Evolutionary conservation across 495 filamentous ascomycete species (phyloP).

Genomic region (Hyaloscypha hepaticicola): DNA sequence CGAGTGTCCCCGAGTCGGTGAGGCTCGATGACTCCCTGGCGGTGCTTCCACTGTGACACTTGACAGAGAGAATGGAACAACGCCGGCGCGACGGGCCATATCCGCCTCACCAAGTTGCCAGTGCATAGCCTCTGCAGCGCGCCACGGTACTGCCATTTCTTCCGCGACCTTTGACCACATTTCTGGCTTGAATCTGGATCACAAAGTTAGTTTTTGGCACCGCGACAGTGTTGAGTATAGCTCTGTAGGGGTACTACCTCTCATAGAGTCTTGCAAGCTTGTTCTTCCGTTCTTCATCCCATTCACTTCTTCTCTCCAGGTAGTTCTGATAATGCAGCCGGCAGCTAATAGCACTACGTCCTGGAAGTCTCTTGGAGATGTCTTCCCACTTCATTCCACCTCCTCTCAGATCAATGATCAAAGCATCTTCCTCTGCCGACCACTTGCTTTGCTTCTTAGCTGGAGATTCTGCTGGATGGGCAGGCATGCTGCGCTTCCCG

Average conservation of each 20-base stretch:
- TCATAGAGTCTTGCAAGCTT: constrained; percentile 93
- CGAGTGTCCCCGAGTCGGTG: constrained; percentile 42
- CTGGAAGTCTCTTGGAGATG: constrained; percentile 85
- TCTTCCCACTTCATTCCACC: constrained; percentile 98
- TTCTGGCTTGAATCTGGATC: constrained; percentile 82
- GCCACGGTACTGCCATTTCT: constrained; percentile 96
- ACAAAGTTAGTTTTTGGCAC: constrained; percentile 17
- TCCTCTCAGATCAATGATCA: constrained; percentile 86
- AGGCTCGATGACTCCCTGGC: constrained; percentile 33
- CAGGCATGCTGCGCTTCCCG: constrained; percentile 34
- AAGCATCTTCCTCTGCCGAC: constrained; percentile 84
- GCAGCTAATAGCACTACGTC: constrained; percentile 89
- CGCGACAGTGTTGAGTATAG: background rate
- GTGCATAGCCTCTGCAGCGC: constrained; percentile 95
- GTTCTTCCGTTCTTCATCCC: constrained; percentile 97
- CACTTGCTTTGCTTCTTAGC: constrained; percentile 97
- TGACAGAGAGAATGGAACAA: constrained; percentile 73
- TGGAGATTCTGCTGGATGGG: constrained; percentile 67
- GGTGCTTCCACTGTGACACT: constrained; percentile 54
- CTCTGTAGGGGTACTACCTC: constrained; percentile 58
- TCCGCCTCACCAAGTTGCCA: constrained; percentile 93
- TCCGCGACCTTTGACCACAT: constrained; percentile 95
- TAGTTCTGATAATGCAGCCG: constrained; percentile 98
- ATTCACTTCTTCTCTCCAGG: constrained; percentile 82
- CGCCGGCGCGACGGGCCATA: constrained; percentile 87